Percentiles rank a stretch among this genome's conserved stretches.
These are phyloP conservation scores for Komagataea norvegica DNA, from an alignment of 1,139 yeast genomes.

Conservation along the genomic window DNA sequence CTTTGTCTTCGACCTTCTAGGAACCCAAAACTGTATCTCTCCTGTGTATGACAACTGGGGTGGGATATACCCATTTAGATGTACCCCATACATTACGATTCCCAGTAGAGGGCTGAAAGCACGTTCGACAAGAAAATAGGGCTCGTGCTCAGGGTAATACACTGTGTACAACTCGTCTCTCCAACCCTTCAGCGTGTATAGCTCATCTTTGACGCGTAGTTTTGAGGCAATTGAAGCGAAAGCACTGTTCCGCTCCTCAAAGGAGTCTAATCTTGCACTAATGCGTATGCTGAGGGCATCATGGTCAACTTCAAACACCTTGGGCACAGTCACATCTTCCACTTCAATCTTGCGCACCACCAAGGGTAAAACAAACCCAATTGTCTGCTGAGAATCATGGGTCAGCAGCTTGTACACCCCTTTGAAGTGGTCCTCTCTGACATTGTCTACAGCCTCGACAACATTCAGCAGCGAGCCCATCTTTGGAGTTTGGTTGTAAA, in stretches of 20 bases:
- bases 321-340: slow-evolving; percentile 19
- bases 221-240: slow-evolving; percentile 40
- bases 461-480: slow-evolving; percentile 12
- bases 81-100: slow-evolving; percentile 85
- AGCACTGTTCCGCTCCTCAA: slow-evolving; percentile 43
- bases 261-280: slow-evolving; percentile 34
- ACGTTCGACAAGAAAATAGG: slow-evolving; percentile 72
- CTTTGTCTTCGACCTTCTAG: slow-evolving; percentile 69
- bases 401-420: slow-evolving; percentile 12
- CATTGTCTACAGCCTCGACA: slow-evolving; percentile 20
- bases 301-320: slow-evolving; percentile 35
- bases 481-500: not conserved
- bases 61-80: slow-evolving; percentile 72
- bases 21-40: slow-evolving; percentile 71
- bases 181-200: slow-evolving; percentile 68
- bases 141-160: slow-evolving; percentile 47
- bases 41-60: slow-evolving; percentile 33
- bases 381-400: slow-evolving; percentile 22
- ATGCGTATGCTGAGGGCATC: slow-evolving; percentile 35
- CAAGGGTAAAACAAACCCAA: slow-evolving; percentile 51
- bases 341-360: slow-evolving; percentile 40
- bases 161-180: slow-evolving; percentile 77
- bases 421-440: slow-evolving; percentile 6
- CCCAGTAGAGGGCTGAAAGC: slow-evolving; percentile 80
- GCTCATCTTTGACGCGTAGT: slow-evolving; percentile 38